These are phyloP conservation scores for Sclerotinia nivalis DNA, from an alignment of 2,329 filamentous ascomycete genomes.

Conservation along the genomic window DNA sequence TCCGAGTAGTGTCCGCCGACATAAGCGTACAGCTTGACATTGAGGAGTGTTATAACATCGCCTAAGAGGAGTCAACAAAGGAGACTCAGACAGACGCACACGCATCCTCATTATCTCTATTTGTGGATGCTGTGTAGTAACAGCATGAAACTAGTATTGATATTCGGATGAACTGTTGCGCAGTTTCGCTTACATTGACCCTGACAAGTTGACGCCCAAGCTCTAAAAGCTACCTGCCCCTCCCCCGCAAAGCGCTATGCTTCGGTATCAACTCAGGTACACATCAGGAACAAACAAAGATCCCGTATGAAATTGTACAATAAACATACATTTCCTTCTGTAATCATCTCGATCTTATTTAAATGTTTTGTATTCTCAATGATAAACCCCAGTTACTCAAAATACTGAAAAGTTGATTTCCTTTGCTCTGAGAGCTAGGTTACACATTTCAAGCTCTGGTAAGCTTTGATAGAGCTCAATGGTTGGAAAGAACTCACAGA, in stretches of 20 bases:
- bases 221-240: conserved; percentile 10
- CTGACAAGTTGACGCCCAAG: not conserved
- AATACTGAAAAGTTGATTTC: not conserved
- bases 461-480: not conserved
- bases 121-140: conserved; percentile 6
- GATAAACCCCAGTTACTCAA: not conserved
- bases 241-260: conserved; percentile 8
- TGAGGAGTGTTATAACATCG: conserved; percentile 34
- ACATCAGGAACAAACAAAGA: not conserved
- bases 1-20: not conserved
- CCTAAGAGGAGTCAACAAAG: conserved; percentile 35
- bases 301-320: not conserved
- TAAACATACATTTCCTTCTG: not conserved
- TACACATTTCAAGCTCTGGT: not conserved
- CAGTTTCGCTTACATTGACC: not conserved
- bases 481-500: not conserved
- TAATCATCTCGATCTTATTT: not conserved
- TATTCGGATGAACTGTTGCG: not conserved
- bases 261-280: not conserved
- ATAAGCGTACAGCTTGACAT: conserved; percentile 26
- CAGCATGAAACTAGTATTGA: not conserved
- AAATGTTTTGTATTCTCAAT: not conserved
- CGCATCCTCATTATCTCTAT: conserved; percentile 35
- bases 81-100: conserved; percentile 33
- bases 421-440: too few relatives aligned